Conservation (phyloP, 257 asterid genomes). For the Solanum raphanifolium region DNA sequence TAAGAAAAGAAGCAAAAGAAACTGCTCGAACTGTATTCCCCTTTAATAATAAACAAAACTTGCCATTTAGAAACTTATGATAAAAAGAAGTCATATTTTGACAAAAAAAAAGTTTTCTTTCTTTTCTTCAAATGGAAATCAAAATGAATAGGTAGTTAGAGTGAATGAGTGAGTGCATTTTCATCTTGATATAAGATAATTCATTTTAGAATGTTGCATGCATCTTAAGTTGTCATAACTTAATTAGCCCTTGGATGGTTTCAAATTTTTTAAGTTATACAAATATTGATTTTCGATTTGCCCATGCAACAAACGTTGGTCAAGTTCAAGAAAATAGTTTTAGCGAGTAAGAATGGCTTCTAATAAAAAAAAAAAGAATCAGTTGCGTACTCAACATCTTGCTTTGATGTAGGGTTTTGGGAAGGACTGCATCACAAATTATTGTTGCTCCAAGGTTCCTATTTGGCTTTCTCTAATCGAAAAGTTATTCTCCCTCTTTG, state of each 20-base stretch:
- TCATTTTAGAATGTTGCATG: neutral
- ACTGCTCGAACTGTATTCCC: neutral
- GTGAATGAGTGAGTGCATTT: neutral
- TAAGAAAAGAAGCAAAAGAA: neutral
- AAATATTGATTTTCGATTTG: neutral
- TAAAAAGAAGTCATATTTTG: neutral
- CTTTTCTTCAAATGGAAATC: neutral
- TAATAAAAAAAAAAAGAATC: no score
- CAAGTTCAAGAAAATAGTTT: neutral
- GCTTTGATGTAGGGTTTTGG: no score
- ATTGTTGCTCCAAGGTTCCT: neutral
- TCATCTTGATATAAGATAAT: neutral
- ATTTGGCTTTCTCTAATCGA: neutral
- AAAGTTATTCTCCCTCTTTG: neutral
- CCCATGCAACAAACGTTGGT: neutral
- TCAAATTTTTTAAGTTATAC: neutral
- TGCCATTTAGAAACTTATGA: neutral
- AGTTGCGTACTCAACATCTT: no score
- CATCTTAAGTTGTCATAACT: neutral
- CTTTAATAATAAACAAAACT: neutral
- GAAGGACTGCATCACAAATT: neutral
- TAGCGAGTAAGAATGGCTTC: neutral
- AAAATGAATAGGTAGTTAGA: neutral
- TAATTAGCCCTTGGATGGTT: neutral
- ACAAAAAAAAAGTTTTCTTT: neutral